Evolutionary conservation across 441 rosid genomes (phyloP).

Genomic region (Populus hybrid): DNA sequence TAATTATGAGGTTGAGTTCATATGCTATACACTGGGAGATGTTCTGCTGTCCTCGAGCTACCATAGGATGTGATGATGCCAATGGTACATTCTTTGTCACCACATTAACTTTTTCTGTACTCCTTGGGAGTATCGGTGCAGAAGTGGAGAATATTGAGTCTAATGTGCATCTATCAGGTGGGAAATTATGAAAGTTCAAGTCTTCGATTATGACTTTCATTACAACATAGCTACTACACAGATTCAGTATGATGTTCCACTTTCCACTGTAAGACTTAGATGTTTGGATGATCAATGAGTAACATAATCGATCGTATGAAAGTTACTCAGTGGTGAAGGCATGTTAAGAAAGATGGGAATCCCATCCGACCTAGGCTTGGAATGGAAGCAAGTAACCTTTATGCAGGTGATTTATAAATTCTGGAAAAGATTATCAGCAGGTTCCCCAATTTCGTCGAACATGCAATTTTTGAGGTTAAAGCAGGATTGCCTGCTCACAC

Average conservation of each 20-base stretch:
- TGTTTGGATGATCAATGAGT: neutral
- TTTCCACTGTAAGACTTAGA: neutral
- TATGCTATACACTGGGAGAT: neutral
- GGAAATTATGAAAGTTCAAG: neutral
- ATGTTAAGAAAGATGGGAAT: neutral
- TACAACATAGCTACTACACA: neutral
- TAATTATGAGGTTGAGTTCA: neutral
- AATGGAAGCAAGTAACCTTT: constrained; percentile 1
- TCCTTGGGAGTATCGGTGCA: neutral
- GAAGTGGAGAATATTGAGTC: neutral
- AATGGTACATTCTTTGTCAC: neutral
- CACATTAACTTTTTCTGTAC: neutral
- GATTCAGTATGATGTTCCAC: neutral
- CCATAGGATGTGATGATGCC: neutral
- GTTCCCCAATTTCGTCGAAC: constrained; percentile 2
- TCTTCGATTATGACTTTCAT: neutral
- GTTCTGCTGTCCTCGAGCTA: neutral
- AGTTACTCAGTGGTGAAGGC: neutral
- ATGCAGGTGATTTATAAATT: neutral
- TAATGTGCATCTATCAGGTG: neutral
- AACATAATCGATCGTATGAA: neutral
- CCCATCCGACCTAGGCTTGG: constrained; percentile 5
- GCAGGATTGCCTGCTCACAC: constrained; percentile 1
- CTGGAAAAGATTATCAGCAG: neutral
- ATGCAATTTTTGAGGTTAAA: constrained; percentile 11